Evolutionary conservation across 805 yeast species (phyloP).

Genomic region (Metschnikowia chrysomelidarum): DNA sequence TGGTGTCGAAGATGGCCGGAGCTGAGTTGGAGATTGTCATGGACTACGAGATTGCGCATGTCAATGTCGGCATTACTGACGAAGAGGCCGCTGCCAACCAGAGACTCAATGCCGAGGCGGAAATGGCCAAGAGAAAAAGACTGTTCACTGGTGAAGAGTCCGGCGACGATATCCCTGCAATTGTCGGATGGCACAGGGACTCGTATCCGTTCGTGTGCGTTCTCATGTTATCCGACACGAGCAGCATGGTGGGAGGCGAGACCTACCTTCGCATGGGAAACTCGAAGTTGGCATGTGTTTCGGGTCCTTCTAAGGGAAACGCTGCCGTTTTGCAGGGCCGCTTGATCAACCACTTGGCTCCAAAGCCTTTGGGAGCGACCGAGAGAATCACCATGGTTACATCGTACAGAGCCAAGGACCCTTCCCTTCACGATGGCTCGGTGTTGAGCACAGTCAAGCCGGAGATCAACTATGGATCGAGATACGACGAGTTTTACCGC

Average conservation of each 20-base stretch:
- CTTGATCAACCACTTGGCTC: conserved; percentile 21
- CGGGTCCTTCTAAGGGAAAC: conserved; percentile 18
- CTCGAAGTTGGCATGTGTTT: conserved; percentile 16
- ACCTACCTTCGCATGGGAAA: conserved; percentile 50
- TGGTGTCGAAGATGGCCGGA: conserved; percentile 57
- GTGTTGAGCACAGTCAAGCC: conserved; percentile 39
- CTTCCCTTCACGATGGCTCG: conserved; percentile 28
- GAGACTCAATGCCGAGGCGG: conserved; percentile 12
- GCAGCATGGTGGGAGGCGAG: conserved; percentile 60
- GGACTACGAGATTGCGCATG: conserved; percentile 58
- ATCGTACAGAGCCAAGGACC: conserved; percentile 35
- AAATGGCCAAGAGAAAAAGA: conserved; percentile 9
- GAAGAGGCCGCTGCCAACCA: conserved; percentile 33
- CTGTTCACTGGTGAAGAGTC: conserved; percentile 17
- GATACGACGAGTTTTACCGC: conserved; percentile 35
- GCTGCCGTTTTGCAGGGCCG: conserved; percentile 23
- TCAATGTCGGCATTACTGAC: conserved; percentile 48
- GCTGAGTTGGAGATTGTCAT: conserved; percentile 52
- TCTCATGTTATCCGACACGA: conserved; percentile 58
- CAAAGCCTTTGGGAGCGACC: conserved; percentile 29
- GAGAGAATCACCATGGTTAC: conserved; percentile 46
- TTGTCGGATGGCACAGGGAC: conserved; percentile 63
- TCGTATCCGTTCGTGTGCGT: conserved; percentile 67
- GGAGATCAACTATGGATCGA: conserved; percentile 35
- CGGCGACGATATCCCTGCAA: conserved; percentile 47